A percentile compares a stretch with the other conserved stretches of the same genome.
These are phyloP conservation scores for Saccharomycopsis fermentans DNA, from an alignment of 805 yeast species.

Conservation along the genomic window DNA sequence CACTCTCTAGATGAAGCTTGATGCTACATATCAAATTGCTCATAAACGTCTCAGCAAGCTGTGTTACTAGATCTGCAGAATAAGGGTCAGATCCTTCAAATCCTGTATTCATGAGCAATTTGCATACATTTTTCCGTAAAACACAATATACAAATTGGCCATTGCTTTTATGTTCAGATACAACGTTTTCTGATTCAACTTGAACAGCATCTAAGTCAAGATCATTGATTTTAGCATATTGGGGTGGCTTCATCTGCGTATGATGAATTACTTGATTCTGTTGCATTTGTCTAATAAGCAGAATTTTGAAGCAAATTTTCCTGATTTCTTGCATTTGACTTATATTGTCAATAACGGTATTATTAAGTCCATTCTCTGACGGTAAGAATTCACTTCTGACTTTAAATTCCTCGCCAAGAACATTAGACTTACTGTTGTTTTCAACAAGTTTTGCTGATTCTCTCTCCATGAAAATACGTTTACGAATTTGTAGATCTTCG, in stretches of 20 bases:
- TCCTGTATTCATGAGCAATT: constrained; percentile 83
- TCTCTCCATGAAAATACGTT: constrained; percentile 25
- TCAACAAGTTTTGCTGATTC: constrained; percentile 22
- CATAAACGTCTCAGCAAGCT: constrained; percentile 72
- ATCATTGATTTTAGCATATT: constrained; percentile 49
- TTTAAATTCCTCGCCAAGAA: constrained; percentile 26
- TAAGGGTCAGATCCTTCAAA: constrained; percentile 73
- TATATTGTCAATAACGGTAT: constrained; percentile 54
- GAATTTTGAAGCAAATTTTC: constrained; percentile 77
- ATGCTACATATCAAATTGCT: constrained; percentile 63
- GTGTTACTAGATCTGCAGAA: constrained; percentile 73
- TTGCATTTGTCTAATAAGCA: constrained; percentile 84
- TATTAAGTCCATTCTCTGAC: constrained; percentile 46
- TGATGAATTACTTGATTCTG: constrained; percentile 67
- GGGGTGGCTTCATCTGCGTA: constrained; percentile 63
- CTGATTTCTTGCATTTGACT: constrained; percentile 79
- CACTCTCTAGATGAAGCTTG: constrained; percentile 61
- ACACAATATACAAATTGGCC: constrained; percentile 55
- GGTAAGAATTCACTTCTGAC: constrained; percentile 34
- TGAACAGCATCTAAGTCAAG: constrained; percentile 79
- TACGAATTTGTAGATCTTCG: constrained; percentile 10
- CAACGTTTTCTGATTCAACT: constrained; percentile 44
- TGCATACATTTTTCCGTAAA: constrained; percentile 59
- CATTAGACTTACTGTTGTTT: constrained; percentile 21
- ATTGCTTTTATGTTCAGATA: constrained; percentile 44